Conservation (phyloP, 164 flowering plant species). For the Taxillus chinensis region DNA sequence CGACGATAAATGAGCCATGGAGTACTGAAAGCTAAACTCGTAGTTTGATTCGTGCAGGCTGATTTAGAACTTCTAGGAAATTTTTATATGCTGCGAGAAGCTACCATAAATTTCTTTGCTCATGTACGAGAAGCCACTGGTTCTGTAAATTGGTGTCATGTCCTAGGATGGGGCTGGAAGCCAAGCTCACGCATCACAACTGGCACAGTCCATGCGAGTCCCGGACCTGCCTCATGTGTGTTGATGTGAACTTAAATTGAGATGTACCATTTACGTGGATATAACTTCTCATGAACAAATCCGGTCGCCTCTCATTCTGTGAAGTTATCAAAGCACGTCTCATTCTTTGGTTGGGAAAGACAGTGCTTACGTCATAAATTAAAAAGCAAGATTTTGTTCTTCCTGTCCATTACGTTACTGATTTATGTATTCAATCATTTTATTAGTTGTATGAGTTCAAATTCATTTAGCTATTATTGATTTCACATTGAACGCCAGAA, state of each 20-base stretch:
- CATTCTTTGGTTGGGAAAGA: no score
- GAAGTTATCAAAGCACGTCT: no score
- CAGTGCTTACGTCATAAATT: no score
- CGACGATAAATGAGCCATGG: slow-evolving; percentile 20
- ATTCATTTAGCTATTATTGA: no score
- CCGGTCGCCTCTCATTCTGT: no score
- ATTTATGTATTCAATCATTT: no score
- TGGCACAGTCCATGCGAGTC: neutral
- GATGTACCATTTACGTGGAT: neutral
- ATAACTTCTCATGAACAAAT: neutral
- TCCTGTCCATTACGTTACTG: no score
- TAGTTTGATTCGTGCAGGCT: neutral
- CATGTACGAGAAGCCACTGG: neutral
- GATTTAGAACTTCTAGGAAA: neutral
- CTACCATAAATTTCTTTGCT: neutral
- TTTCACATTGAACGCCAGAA: no score
- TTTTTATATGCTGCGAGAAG: neutral
- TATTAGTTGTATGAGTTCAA: no score
- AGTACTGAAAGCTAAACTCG: neutral
- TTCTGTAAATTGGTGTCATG: neutral
- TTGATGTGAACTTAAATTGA: neutral
- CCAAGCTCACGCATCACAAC: neutral
- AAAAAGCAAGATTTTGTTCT: no score
- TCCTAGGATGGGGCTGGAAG: neutral
- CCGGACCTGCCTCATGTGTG: neutral